Percentiles rank a stretch among this genome's conserved stretches.
Conservation (phyloP, 345 rosid species). For the Sisymbrium irio region DNA sequence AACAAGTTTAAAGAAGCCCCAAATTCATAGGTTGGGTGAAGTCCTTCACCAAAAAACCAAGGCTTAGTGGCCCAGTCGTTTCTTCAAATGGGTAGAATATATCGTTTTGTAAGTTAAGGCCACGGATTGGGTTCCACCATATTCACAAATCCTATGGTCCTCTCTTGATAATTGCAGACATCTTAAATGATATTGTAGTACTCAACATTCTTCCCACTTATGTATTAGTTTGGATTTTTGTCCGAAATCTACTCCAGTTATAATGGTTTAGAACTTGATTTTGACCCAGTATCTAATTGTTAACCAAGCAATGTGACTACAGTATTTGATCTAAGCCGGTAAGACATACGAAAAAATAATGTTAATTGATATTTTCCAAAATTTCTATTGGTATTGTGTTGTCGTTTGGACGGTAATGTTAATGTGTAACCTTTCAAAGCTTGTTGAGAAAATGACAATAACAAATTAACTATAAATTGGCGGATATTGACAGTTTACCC, state of each 20-base stretch:
- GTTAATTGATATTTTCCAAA: neutral
- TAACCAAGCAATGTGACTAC: neutral
- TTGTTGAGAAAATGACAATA: constrained; percentile 30
- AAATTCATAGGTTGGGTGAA: neutral
- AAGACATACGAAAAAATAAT: neutral
- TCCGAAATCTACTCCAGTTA: neutral
- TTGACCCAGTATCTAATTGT: neutral
- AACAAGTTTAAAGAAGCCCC: neutral
- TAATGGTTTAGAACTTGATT: neutral
- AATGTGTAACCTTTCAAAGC: constrained; percentile 16
- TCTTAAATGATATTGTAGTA: too few relatives aligned
- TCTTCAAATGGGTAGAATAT: too few relatives aligned
- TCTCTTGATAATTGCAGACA: too few relatives aligned
- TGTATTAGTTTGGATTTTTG: neutral
- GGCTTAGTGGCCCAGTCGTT: neutral
- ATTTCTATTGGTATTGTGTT: neutral
- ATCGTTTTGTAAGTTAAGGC: too few relatives aligned
- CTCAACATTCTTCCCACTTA: neutral
- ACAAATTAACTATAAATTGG: constrained; percentile 22
- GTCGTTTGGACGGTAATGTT: neutral
- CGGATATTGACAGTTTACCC: constrained; percentile 17
- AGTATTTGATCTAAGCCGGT: neutral
- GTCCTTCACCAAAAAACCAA: neutral
- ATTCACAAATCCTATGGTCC: too few relatives aligned
- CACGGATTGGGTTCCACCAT: too few relatives aligned